Conservation (phyloP, 768 basidiomycete species). For the Gautieria morchelliformis region DNA sequence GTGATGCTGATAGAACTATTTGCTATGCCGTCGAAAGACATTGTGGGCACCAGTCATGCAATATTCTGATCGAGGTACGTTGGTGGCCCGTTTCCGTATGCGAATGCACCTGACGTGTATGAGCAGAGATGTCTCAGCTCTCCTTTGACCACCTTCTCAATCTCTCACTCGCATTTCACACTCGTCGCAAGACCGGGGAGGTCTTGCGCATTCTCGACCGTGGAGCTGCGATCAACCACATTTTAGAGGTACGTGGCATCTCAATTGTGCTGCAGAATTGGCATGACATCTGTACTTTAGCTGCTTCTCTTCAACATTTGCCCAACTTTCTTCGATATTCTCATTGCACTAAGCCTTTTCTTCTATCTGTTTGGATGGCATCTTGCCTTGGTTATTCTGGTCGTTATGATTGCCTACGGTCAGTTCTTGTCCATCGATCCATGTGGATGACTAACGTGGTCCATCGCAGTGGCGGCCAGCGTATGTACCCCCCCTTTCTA, state of each 20-base stretch:
- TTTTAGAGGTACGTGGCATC: conserved; percentile 41
- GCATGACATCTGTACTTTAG: conserved; percentile 24
- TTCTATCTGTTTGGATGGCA: conserved; percentile 53
- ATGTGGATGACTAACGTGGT: not conserved
- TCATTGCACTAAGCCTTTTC: conserved; percentile 63
- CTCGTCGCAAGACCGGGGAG: conserved; percentile 76
- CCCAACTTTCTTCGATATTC: conserved; percentile 76
- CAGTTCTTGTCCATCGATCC: conserved; percentile 13
- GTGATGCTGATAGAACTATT: conserved; percentile 12
- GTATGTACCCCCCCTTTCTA: conserved; percentile 19
- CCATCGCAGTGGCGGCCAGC: conserved; percentile 21
- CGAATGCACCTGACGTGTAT: not conserved
- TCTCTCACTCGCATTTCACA: conserved; percentile 78
- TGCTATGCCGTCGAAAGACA: conserved; percentile 26
- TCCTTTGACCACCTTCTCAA: conserved; percentile 84
- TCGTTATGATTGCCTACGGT: conserved; percentile 72
- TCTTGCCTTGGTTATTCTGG: conserved; percentile 54
- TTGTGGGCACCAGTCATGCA: conserved; percentile 88
- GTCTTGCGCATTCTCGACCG: conserved; percentile 74
- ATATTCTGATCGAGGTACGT: conserved; percentile 63
- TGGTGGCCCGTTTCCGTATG: not conserved
- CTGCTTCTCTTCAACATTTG: conserved; percentile 75
- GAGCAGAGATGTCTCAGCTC: conserved; percentile 70
- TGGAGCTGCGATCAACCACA: conserved; percentile 79
- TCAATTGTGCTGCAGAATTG: not conserved